Evolutionary conservation across 208 protist genomes (phyloP), one percentile per base, ranked within the genome.

Genomic region (Willaertia magna): DNA sequence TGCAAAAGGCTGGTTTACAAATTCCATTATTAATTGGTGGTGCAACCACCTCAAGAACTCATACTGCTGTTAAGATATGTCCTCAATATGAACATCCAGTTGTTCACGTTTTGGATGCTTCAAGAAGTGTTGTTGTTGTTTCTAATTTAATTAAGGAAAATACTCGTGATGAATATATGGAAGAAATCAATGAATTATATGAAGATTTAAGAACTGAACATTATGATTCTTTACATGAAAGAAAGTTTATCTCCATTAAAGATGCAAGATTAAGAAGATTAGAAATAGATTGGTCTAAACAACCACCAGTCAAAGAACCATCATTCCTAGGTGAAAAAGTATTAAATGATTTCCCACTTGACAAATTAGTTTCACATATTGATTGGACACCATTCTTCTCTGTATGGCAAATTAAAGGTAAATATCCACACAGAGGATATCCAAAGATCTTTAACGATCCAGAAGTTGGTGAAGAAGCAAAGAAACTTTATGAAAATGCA

Each of bases 371-470:
- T 22, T 87, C 84, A n/a, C 92, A 93, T 86, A 98, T 98, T 86
- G 96, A 98, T 88, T 98, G 97, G 96, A 98, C 98, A 88, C 95
- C 94, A 42, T 97, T 97, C 90, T 95, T 96, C 85, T 90, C 93
- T 43, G 93, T 95, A 18, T 98, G 94, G 95, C 93, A 97, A 91
- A 85, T 98, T 12, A 93, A 95, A 75, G 97, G 96, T 46, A 95
- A 93, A 81, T 97, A 97, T 91, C 95, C 95, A 52, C 97, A 97
- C 88, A 91, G 96, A 76, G 93, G 92, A 76, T 98, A 98, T 88
- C 97, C 97, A 51, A 96, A 97, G 86, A 94, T 98, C 52, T 98
- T 98, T 89, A 94, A 98, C 87, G 97, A 98, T 88, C 89, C 87
- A n/a, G 92, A 88, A 1, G 96, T 98, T 14, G 97, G 97, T 75